Percentiles rank a stretch among this genome's conserved stretches.
Conservation (phyloP, 345 rosid species). For the Lumnitzera racemosa region DNA sequence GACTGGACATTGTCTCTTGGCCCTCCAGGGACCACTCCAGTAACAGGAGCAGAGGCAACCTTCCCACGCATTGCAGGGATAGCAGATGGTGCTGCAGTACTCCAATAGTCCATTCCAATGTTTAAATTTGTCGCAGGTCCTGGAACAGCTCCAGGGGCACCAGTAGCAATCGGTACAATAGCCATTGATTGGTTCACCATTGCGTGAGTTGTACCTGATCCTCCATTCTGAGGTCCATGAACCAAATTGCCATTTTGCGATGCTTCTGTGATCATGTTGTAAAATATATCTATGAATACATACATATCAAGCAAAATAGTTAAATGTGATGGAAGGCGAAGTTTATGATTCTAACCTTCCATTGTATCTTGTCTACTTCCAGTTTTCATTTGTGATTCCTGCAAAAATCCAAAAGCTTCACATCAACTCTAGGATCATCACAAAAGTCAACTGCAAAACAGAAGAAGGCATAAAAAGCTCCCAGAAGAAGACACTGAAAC, state of each 20-base stretch:
- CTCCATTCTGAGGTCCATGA: constrained; percentile 65
- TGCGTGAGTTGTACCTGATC: constrained; percentile 33
- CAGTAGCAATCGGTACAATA: constrained; percentile 51
- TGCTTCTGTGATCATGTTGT: constrained; percentile 31
- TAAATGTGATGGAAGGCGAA: neutral
- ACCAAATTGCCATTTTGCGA: constrained; percentile 74
- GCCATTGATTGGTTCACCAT: constrained; percentile 47
- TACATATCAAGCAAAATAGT: neutral
- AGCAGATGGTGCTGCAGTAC: constrained; percentile 53
- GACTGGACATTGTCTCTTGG: constrained; percentile 68
- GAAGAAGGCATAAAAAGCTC: no score
- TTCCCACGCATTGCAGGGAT: constrained; percentile 65
- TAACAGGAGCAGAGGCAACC: constrained; percentile 58
- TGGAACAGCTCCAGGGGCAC: constrained; percentile 51
- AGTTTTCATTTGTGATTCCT: constrained; percentile 70
- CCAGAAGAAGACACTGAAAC: no score
- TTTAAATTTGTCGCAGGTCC: constrained; percentile 91
- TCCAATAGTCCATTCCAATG: constrained; percentile 99
- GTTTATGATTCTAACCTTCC: constrained; percentile 41
- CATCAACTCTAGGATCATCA: neutral
- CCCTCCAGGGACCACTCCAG: constrained; percentile 50
- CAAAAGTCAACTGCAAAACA: constrained; percentile 2
- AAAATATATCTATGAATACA: neutral
- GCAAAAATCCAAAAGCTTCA: constrained; percentile 16
- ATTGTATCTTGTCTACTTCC: constrained; percentile 67